phyloP scores from a whole-genome alignment of 2,329 filamentous ascomycete species.

The Rutstroemia sp. region DNA sequence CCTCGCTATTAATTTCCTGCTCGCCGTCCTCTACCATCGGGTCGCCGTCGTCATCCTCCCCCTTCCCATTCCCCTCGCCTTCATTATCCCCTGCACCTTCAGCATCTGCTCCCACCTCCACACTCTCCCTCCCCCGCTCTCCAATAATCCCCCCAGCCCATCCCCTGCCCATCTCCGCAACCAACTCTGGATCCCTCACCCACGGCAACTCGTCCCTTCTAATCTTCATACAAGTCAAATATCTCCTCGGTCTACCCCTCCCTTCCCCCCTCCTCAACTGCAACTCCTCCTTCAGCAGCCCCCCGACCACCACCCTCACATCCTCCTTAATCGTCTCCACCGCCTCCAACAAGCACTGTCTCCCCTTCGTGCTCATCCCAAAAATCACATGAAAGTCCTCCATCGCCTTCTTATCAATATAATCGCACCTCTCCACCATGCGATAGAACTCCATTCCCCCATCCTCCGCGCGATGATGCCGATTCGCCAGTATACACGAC shows the following conservation, averaged over 20 bases:
- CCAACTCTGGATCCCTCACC: constrained; percentile 21
- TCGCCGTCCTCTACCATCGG: no score
- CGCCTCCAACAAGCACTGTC: constrained; percentile 3
- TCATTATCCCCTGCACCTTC: background rate
- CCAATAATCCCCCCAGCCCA: background rate
- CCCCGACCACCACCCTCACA: background rate
- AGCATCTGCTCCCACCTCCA: background rate
- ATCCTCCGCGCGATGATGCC: constrained; percentile 20
- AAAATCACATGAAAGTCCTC: constrained; percentile 7
- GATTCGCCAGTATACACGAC: constrained; percentile 10
- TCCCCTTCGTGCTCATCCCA: constrained; percentile 7
- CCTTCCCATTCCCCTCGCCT: background rate
- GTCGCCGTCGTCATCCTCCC: background rate
- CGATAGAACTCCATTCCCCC: constrained; percentile 24
- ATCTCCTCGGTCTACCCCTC: background rate
- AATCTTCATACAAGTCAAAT: constrained; percentile 31
- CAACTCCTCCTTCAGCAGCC: constrained; percentile 1
- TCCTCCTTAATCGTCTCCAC: constrained; percentile 6
- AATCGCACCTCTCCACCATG: constrained; percentile 16
- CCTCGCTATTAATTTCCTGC: no score
- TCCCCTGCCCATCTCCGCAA: background rate
- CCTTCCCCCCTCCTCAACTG: background rate
- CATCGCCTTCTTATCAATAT: constrained; percentile 6
- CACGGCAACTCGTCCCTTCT: constrained; percentile 55
- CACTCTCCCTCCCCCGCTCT: background rate